A percentile compares a stretch with the other conserved stretches of the same genome.
Evolutionary conservation across 305 asterid genomes (phyloP).

Genomic region (Fraxinus baroniana): DNA sequence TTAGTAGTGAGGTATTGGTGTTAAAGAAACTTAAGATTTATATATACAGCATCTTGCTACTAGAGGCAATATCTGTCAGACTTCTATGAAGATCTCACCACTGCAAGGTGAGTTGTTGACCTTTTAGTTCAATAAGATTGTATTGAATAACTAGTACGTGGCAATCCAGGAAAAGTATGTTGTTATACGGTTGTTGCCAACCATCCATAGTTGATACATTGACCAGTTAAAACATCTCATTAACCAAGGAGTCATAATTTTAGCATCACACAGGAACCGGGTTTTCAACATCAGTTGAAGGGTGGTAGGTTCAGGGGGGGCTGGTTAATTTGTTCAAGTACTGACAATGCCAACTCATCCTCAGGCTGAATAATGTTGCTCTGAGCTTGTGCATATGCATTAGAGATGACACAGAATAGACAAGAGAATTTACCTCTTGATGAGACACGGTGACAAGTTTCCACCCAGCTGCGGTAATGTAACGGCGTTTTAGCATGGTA

Average conservation of each 20-base stretch:
- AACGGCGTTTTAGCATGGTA: constrained; percentile 83
- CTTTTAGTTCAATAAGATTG: neutral
- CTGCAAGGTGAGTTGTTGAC: neutral
- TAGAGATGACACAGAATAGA: neutral
- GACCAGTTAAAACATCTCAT: neutral
- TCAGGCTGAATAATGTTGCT: neutral
- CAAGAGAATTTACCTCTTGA: constrained; percentile 60
- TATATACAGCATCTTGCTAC: neutral
- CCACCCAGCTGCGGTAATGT: constrained; percentile 85
- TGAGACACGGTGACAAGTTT: constrained; percentile 62
- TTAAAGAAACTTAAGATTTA: neutral
- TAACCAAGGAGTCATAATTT: neutral
- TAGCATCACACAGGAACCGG: neutral
- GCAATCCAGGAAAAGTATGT: too few relatives aligned
- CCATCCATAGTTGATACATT: neutral
- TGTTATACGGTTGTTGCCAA: too few relatives aligned
- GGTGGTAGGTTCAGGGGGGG: neutral
- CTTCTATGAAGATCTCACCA: neutral
- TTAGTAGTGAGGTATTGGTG: neutral
- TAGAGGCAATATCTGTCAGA: neutral
- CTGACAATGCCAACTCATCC: neutral
- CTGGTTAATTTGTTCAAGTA: neutral
- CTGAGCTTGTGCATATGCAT: neutral
- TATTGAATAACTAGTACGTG: neutral
- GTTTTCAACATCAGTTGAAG: neutral